A percentile compares a stretch with the other conserved stretches of the same genome.
Evolutionary conservation across 1,139 yeast genomes (phyloP).

Genomic region (Wickerhamomyces sp.): DNA sequence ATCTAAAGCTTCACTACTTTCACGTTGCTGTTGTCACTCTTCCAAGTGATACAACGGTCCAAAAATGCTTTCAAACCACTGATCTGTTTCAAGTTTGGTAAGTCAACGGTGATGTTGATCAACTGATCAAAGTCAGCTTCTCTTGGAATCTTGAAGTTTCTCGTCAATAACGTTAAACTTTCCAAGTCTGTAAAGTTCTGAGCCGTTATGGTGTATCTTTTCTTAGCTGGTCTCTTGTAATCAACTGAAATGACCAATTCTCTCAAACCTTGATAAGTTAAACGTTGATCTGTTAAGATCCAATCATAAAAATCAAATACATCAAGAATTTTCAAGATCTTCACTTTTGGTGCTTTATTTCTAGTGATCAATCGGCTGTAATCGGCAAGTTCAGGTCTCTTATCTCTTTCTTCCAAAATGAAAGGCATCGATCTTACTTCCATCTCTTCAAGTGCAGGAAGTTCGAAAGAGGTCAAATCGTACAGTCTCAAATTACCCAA

Average conservation of each 20-base stretch:
- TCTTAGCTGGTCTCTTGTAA: conserved; percentile 1
- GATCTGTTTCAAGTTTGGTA: neutral
- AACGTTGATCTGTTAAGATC: neutral
- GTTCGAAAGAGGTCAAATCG: neutral
- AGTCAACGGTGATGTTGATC: conserved; percentile 1
- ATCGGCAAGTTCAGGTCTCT: neutral
- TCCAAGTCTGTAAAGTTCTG: conserved; percentile 1
- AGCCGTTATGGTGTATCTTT: neutral
- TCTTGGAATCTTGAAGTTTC: conserved; percentile 1
- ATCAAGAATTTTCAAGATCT: neutral
- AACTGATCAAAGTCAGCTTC: neutral
- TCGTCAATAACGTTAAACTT: neutral
- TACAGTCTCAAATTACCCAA: neutral
- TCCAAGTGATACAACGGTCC: conserved; percentile 2
- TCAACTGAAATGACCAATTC: conserved; percentile 1
- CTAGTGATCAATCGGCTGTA: neutral
- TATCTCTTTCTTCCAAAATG: neutral
- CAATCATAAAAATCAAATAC: conserved; percentile 3
- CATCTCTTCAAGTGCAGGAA: neutral
- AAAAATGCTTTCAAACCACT: conserved; percentile 1
- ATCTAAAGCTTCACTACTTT: neutral
- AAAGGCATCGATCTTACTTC: conserved; percentile 1
- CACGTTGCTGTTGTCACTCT: neutral
- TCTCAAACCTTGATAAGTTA: neutral
- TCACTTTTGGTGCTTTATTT: neutral